phyloP scores from a whole-genome alignment of 257 asterid genomes.

The Nicotiana sylvestris region DNA sequence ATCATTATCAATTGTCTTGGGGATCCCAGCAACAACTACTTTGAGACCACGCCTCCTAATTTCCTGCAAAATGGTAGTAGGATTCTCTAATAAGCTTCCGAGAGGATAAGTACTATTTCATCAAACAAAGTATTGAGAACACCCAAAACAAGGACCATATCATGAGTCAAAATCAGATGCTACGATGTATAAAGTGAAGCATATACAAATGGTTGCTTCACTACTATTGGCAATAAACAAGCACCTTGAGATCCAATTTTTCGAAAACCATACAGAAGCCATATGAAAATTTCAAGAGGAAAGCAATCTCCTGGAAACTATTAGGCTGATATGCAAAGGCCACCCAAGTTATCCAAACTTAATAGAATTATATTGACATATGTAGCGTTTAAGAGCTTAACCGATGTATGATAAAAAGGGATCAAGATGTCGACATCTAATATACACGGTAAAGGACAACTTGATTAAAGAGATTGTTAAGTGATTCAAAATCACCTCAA shows the following conservation, averaged over 20 bases:
- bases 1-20: constrained; percentile 96
- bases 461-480: neutral
- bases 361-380: neutral
- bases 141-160: neutral
- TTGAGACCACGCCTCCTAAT: constrained; percentile 78
- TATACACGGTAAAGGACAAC: neutral
- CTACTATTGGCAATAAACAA: neutral
- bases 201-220: neutral
- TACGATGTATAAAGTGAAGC: neutral
- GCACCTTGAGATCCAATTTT: neutral
- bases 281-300: neutral
- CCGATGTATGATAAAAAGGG: neutral
- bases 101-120: neutral
- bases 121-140: neutral
- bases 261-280: neutral
- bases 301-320: neutral
- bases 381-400: neutral
- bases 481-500: neutral
- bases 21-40: constrained; percentile 84
- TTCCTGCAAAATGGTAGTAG: constrained; percentile 53
- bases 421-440: neutral
- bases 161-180: neutral
- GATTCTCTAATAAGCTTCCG: neutral
- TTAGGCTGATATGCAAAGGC: neutral
- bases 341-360: neutral